Conservation (phyloP, 208 protist species). For the Herpetomonas tarakana region DNA sequence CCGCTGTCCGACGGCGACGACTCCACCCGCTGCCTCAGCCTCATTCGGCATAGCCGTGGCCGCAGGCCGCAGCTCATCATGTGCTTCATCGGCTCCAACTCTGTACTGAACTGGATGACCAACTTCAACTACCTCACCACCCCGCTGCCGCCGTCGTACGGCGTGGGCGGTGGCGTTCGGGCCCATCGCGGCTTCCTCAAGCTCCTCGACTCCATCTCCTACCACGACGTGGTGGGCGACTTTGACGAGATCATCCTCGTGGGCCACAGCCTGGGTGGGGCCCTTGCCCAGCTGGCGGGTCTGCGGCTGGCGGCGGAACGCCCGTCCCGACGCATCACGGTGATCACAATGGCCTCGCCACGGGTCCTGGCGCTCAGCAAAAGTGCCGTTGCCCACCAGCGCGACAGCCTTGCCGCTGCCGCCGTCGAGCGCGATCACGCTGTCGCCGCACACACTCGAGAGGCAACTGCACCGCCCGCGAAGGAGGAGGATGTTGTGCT, state of each 20-base stretch:
- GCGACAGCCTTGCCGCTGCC: background rate
- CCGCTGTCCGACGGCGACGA: conserved; percentile 48
- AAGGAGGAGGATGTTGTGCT: background rate
- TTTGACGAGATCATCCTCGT: conserved; percentile 63
- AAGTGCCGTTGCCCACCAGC: background rate
- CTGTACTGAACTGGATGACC: conserved; percentile 48
- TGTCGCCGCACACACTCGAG: background rate
- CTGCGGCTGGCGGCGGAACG: conserved; percentile 45
- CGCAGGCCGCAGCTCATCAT: conserved; percentile 62
- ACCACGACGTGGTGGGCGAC: conserved; percentile 31
- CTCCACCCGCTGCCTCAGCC: conserved; percentile 51
- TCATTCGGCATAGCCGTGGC: conserved; percentile 43
- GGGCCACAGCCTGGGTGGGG: conserved; percentile 59
- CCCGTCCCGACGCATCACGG: conserved; percentile 47
- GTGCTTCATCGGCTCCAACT: conserved; percentile 55
- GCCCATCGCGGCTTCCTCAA: conserved; percentile 48
- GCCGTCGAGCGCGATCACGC: background rate
- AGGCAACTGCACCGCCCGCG: background rate
- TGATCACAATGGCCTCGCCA: conserved; percentile 61
- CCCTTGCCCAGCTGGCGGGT: conserved; percentile 57
- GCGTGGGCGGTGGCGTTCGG: conserved; percentile 15
- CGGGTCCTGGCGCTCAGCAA: conserved; percentile 38
- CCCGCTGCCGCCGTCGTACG: conserved; percentile 33
- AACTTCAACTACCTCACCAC: conserved; percentile 43
- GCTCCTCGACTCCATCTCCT: conserved; percentile 42